Evolutionary conservation across 805 yeast species (phyloP), one percentile per base, ranked within the genome.

Genomic region (Ogataea neopini): DNA sequence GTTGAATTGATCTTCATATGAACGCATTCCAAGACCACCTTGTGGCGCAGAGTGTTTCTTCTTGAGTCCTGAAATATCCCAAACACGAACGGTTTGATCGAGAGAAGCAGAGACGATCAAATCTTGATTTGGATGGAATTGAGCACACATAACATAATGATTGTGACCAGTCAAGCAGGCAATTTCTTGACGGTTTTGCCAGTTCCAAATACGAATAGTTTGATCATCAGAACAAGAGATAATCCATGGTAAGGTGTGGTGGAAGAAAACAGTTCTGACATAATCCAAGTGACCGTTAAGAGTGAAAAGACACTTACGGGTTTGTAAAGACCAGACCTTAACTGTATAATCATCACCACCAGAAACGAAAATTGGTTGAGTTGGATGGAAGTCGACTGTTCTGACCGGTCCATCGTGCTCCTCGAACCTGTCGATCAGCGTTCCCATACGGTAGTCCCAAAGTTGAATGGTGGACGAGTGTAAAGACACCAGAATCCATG

Each of bases 401-500:
- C 99, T 83, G 20, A 94, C 99, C 2, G 99, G 98, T 22, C 99
- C 99, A 61, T 88, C 96, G 67, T 94, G 99, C 61, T 92, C 99
- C 70, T 94, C 99, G 63, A 90, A 94, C 49, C 97, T 80, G 68
- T 91, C 98, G 64, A 94, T 83, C 65, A 94, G 73, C 3, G 97
- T 90, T 37, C 99, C 99, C 99, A 94, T 94, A 63, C 99, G 84
- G 71, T 95, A 94, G 70, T 94, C 99, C 99, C 99, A 94, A 54
- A 94, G 77, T 69, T 95, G 99, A 66, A 94, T 92, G n/a, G 97
- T 90, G n/a, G 97, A 89, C 22, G 97, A 88, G 68, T 92, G 94
- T 51, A 95, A 77, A 6, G 98, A 90, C 28, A 91, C 98, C 59
- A 94, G 76, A 50, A 90, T 88, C 97, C 97, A 94, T 50, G 99